Percentiles rank a stretch among this genome's conserved stretches.
Conservation (phyloP, 179 eudicot species). For the Heliamphora pulchella region DNA sequence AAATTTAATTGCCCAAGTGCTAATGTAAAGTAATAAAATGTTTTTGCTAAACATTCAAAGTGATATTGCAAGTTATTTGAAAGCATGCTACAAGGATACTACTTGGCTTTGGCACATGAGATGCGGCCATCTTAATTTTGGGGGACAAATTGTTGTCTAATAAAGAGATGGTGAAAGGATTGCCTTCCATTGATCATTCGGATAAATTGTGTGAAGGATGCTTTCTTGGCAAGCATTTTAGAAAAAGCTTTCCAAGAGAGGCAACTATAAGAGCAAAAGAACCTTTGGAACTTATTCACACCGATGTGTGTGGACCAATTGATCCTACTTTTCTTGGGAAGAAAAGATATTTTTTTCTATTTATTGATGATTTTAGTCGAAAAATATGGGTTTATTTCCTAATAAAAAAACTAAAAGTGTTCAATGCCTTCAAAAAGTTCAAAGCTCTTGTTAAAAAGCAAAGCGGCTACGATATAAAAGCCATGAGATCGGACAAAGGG, state of each 20-base stretch:
- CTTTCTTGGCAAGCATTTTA: neutral
- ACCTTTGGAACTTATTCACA: neutral
- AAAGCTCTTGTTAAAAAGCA: slow-evolving; percentile 6
- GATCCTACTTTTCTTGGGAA: neutral
- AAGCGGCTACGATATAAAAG: slow-evolving; percentile 5
- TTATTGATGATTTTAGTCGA: neutral
- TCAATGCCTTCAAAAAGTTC: neutral
- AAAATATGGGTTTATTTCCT: neutral
- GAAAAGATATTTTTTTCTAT: neutral
- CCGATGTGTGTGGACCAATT: neutral
- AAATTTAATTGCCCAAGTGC: neutral
- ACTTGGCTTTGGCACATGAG: neutral
- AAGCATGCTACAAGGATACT: neutral
- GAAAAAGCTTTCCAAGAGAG: neutral
- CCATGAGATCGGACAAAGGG: neutral
- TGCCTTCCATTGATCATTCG: neutral
- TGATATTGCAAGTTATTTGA: neutral
- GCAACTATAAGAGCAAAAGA: neutral
- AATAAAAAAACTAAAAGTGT: neutral
- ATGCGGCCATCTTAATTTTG: slow-evolving; percentile 8
- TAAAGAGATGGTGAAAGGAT: neutral
- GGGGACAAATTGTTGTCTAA: neutral
- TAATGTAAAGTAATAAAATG: neutral
- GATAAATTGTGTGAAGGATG: slow-evolving; percentile 15
- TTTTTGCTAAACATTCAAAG: slow-evolving; percentile 4